Base-by-base conservation (phyloP, 306 rosid genomes). In the Cicer cuneatum region DNA sequence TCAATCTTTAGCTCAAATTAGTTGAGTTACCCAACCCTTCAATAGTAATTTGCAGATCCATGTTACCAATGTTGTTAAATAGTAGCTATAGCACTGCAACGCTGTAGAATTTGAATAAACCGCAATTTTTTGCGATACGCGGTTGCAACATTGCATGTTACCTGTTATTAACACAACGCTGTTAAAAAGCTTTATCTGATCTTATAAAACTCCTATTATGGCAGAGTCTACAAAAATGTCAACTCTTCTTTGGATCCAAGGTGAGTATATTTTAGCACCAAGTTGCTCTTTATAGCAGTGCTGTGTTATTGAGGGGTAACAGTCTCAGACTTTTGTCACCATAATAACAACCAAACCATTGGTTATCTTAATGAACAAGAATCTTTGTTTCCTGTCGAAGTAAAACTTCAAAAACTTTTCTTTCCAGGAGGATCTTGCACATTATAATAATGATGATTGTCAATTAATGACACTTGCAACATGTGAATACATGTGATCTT, bases 181-280 rank as follows among this genome's bases (percentile, higher is more conserved):
- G 10, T 37, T 13, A 7, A 37, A 14, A 60, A 35, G 65, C 10
- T 3, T 12, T 57, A 60, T 11, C 4, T 7, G 11, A 13, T n/a
- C 11, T 37, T 60, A 37, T 7, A 60, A 60, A 37, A 37, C 45
- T 60, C 43, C 33, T 15, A 19, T 46, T 38, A n/a, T 39, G 68
- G 10, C 38, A 63, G 13, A 40, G 69, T 35, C n/a, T 39, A 39
- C 13, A 61, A 61, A 60, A 62, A 40, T 15, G 69, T 64, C 69
- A 64, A 64, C 69, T 64, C 69, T 64, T 64, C 51, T 64, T 64
- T 64, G 51, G 69, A 64, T 40, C 51, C 49, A n/a, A 37, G 67
- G 12, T 13, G 46, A 61, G 46, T 35, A 38, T 61, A 38, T 61
- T 61, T 61, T 60, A 60, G 66, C 7, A 60, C 21, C 46, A 60